These are phyloP conservation scores for Lathyrus tuberosus DNA, from an alignment of 306 rosid genomes.

Conservation along the genomic window DNA sequence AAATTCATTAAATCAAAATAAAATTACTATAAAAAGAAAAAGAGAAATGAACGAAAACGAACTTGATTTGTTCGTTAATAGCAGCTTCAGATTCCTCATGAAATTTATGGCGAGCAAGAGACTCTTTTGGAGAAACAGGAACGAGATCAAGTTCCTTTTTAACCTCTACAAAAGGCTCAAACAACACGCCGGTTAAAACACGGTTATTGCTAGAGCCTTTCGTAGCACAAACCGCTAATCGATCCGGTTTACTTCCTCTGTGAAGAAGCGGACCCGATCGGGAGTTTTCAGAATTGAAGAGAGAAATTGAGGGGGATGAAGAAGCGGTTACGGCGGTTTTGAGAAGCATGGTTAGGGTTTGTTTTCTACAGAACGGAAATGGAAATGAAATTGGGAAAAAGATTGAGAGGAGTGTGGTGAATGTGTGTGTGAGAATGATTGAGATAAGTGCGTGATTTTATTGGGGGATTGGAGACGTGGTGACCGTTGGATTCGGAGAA, in stretches of 20 bases:
- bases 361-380: not conserved
- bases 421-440: not conserved
- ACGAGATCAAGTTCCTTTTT: constrained; percentile 92
- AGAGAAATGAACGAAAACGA: constrained; percentile 7
- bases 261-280: constrained; percentile 37
- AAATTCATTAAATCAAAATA: not conserved
- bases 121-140: constrained; percentile 66
- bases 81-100: constrained; percentile 64
- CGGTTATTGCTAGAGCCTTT: constrained; percentile 54
- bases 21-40: not conserved
- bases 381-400: not conserved
- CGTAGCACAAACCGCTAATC: constrained; percentile 51
- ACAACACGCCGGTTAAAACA: constrained; percentile 73
- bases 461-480: not conserved
- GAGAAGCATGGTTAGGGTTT: constrained; percentile 54
- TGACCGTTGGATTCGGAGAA: constrained; percentile 43
- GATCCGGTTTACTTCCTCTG: constrained; percentile 11
- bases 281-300: constrained; percentile 38
- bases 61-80: constrained; percentile 94
- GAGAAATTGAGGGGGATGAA: constrained; percentile 43
- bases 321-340: constrained; percentile 37
- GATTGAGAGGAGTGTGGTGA: not conserved
- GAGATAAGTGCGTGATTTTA: constrained; percentile 5
- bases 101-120: constrained; percentile 83
- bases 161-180: constrained; percentile 94